phyloP scores from a whole-genome alignment of 495 filamentous ascomycete genomes.

The Acidiella bohemica region DNA sequence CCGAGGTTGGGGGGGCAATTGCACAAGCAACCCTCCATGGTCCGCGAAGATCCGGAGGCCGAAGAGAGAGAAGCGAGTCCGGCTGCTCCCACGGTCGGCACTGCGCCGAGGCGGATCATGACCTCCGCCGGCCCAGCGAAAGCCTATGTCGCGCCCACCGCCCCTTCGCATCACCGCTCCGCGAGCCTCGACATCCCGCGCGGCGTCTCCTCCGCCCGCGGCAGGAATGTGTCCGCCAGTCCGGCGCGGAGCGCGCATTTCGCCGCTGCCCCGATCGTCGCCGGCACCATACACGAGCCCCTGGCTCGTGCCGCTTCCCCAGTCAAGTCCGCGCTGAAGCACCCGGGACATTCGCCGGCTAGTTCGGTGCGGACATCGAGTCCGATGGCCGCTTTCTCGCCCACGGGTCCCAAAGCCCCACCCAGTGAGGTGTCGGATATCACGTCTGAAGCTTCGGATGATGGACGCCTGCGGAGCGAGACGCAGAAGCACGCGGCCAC shows the following conservation, averaged over 20 bases:
- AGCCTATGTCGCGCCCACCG: slow-evolving; percentile 1
- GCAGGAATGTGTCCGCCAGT: slow-evolving; percentile 26
- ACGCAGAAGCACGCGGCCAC: too few relatives aligned
- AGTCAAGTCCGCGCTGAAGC: slow-evolving; percentile 74
- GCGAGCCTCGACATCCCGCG: slow-evolving; percentile 15
- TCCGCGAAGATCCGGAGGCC: slow-evolving; percentile 46
- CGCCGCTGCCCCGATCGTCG: slow-evolving; percentile 42
- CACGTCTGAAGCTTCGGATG: slow-evolving; percentile 46
- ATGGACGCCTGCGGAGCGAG: slow-evolving; percentile 29
- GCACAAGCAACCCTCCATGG: slow-evolving; percentile 45
- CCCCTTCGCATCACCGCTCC: slow-evolving; percentile 9
- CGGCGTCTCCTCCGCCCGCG: background rate
- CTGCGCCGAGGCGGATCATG: background rate
- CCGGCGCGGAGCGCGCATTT: slow-evolving; percentile 64
- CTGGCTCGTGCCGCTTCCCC: slow-evolving; percentile 71
- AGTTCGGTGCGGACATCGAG: slow-evolving; percentile 20
- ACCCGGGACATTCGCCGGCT: slow-evolving; percentile 34
- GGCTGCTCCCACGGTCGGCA: slow-evolving; percentile 3
- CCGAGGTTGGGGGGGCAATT: background rate
- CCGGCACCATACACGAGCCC: slow-evolving; percentile 51
- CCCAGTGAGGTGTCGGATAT: slow-evolving; percentile 48
- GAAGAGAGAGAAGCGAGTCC: too few relatives aligned
- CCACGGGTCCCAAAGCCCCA: slow-evolving; percentile 23
- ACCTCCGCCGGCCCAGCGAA: slow-evolving; percentile 11
- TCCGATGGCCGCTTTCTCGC: slow-evolving; percentile 20